Percentiles rank a stretch among this genome's conserved stretches.
phyloP scores from a whole-genome alignment of 345 rosid genomes.

The Hevea brasiliensis region DNA sequence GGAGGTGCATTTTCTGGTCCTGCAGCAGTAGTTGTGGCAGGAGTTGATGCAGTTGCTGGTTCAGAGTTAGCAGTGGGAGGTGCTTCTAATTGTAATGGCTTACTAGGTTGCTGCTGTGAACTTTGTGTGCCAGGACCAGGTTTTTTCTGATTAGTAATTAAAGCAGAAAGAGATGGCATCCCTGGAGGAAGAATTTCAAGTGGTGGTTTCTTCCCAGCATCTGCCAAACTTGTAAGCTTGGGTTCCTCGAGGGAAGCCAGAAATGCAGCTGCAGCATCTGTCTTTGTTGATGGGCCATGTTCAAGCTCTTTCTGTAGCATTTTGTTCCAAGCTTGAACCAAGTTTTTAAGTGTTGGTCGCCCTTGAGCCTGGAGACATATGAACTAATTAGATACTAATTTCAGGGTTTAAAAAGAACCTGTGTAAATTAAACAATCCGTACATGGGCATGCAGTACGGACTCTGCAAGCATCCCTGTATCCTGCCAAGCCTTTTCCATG shows the following conservation, averaged over 20 bases:
- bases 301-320: constrained; percentile 84
- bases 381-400: constrained; percentile 18
- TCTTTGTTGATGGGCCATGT: constrained; percentile 64
- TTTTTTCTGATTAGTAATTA: constrained; percentile 69
- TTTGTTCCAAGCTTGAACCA: constrained; percentile 91
- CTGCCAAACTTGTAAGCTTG: constrained; percentile 81
- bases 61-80: constrained; percentile 48
- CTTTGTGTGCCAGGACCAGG: constrained; percentile 43
- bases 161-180: constrained; percentile 79
- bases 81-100: constrained; percentile 59
- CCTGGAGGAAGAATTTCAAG: constrained; percentile 94
- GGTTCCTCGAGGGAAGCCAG: constrained; percentile 88
- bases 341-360: constrained; percentile 82
- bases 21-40: constrained; percentile 29
- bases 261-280: constrained; percentile 91
- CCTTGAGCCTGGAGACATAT: constrained; percentile 79
- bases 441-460: constrained; percentile 99
- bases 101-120: constrained; percentile 58
- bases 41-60: constrained; percentile 11
- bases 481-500: constrained; percentile 99
- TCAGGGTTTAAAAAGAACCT: neutral
- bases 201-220: constrained; percentile 77
- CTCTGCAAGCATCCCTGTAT: constrained; percentile 98
- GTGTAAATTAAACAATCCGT: constrained; percentile 26
- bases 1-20: constrained; percentile 15